Evolutionary conservation across 495 filamentous ascomycete genomes (phyloP), one percentile per base, ranked within the genome.

Genomic region (Melanomma pulvis-pyrius): DNA sequence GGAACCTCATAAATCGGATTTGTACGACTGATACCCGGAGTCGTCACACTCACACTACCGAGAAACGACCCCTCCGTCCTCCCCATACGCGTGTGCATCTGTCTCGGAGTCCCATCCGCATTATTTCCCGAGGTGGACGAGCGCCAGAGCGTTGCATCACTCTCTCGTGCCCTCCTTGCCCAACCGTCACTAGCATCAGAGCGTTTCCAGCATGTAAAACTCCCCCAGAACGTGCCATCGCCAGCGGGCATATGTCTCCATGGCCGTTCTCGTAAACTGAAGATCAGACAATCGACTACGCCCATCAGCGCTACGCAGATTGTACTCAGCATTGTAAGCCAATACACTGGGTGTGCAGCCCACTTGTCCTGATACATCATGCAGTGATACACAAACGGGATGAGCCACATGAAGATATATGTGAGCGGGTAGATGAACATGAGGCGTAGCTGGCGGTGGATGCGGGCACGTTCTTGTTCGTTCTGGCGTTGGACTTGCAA

Each of bases 391-490:
- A 87, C 75, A 71, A 92, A 90, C 13, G 90, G 88, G n/a, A 86
- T 74, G 36, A 88, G 73, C 90, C 90, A 92, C 75, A 89, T 83
- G 26, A 86, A 68, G n/a, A 87, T 79, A 77, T 92, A 92, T 53
- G 87, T 79, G 15, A 86, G 70, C 7, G 90, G 90, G 74, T 92
- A 92, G 50, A 88, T 84, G 71, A 92, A 89, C 2, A 92, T 76
- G 29, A 87, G 79, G 48, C 87, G 82, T 12, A 92, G 78, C 67
- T 92, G 90, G 5, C 86, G 83, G 34, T 81, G 82, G 63, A 89
- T 88, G 51, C 80, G 81, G 41, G 81, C 77, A 46, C 86, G 79
- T 24, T 55, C 56, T 55, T 50, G 29, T 28, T 28, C 26, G 36
- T 67, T 30, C 13, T 66, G 61, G 17, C 48, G 65, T 30, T 68